Percentiles rank a stretch among this genome's conserved stretches.
Evolutionary conservation across 768 basidiomycete genomes (phyloP).

Genomic region (Peribolospora kevripleyi): DNA sequence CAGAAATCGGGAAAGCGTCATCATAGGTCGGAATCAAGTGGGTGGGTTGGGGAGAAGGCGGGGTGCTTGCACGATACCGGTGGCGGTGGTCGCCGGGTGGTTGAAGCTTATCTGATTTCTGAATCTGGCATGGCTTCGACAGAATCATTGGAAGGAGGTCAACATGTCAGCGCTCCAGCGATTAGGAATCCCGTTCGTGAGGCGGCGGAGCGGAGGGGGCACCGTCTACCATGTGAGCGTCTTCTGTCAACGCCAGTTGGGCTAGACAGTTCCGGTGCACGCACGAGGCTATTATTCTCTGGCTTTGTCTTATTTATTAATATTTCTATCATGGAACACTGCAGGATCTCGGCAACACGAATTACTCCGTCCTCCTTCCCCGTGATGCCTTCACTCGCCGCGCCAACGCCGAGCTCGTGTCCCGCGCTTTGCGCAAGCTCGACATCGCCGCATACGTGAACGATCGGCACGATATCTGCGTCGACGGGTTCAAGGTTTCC

Average conservation of each 20-base stretch:
- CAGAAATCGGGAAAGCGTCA: slow-evolving; percentile 62
- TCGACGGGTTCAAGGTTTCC: slow-evolving; percentile 73
- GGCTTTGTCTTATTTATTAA: neutral
- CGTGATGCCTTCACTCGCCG: slow-evolving; percentile 54
- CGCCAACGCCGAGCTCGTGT: slow-evolving; percentile 48
- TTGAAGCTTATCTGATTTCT: neutral
- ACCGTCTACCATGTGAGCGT: slow-evolving; percentile 76
- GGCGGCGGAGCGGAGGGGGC: slow-evolving; percentile 75
- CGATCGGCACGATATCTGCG: slow-evolving; percentile 74
- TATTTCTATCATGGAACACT: neutral
- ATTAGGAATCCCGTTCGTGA: slow-evolving; percentile 44
- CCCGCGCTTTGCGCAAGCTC: slow-evolving; percentile 51
- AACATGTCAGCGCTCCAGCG: slow-evolving; percentile 37
- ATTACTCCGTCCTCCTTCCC: slow-evolving; percentile 81
- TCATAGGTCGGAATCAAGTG: slow-evolving; percentile 70
- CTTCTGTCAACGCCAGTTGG: too few species aligned
- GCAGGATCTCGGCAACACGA: slow-evolving; percentile 90
- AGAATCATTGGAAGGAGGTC: slow-evolving; percentile 96
- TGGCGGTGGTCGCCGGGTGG: neutral
- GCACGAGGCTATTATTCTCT: neutral
- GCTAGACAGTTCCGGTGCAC: too few species aligned
- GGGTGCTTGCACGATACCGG: neutral
- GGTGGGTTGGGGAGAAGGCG: neutral
- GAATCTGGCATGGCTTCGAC: neutral
- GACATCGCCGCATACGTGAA: slow-evolving; percentile 51